A percentile compares a stretch with the other conserved stretches of the same genome.
These are phyloP conservation scores for Pueraria montana DNA, from an alignment of 306 rosid genomes.

Conservation along the genomic window DNA sequence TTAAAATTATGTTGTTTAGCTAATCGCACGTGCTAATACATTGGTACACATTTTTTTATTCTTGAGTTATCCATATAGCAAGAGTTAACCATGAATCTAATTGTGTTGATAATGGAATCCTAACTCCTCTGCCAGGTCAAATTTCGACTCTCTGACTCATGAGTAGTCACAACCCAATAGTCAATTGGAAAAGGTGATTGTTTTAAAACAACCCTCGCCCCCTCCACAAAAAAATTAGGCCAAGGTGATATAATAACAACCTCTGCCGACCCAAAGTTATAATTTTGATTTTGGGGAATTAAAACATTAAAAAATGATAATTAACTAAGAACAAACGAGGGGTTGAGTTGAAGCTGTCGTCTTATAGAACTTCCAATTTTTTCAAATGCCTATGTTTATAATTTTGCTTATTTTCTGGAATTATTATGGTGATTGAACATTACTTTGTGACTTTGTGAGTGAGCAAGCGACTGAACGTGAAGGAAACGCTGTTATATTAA, in stretches of 20 bases:
- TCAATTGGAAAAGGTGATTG: not conserved
- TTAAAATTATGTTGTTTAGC: not conserved
- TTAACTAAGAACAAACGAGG: not conserved
- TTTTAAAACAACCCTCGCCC: not conserved
- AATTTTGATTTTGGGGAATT: not conserved
- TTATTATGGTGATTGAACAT: constrained; percentile 15
- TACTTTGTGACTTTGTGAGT: constrained; percentile 29
- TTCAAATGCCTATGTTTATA: not conserved
- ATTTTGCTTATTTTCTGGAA: constrained; percentile 12
- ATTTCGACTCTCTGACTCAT: constrained; percentile 5
- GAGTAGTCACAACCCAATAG: not conserved
- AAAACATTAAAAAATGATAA: not conserved
- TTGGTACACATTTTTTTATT: not conserved
- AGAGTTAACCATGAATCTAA: not conserved
- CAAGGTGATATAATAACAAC: constrained; percentile 47
- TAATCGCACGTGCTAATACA: not conserved
- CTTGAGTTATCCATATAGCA: not conserved
- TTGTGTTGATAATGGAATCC: not conserved
- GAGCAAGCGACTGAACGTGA: constrained; percentile 42
- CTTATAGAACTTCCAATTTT: not conserved
- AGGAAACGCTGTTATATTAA: constrained; percentile 43
- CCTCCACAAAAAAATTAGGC: not conserved
- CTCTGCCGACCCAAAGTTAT: constrained; percentile 37
- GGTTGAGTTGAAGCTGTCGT: constrained; percentile 8
- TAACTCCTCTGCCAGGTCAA: constrained; percentile 19